Base-by-base conservation (phyloP, 1,284 basidiomycete genomes). In the Fomitopsis schrenkii region DNA sequence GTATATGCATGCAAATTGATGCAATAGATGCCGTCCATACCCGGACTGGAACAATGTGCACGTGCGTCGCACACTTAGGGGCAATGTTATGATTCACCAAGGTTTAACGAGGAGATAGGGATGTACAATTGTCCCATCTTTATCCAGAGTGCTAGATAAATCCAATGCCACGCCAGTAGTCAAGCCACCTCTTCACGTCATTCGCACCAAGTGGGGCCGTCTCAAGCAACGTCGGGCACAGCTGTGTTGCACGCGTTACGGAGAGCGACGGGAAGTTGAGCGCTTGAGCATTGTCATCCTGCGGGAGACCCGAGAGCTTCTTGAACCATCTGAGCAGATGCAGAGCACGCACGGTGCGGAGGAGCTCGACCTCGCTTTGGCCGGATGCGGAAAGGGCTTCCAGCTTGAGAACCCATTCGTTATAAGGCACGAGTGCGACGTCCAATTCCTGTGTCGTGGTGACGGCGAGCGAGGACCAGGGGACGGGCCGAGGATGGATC, bases 401-500 rank as follows among this genome's bases (percentile, higher is more conserved):
- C 6, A 71, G 63, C 22, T 53, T 59, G n/a, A 26, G 9, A 12
- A 71, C 62, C 70, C 69, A 71, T 35, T 66, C 59, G 12, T 40
- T 46, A 56, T 66, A 71, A 0, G 68, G 57, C 1, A 71, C 68
- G 15, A 72, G 65, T 0, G 66, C 60, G 9, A 70, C 65, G 5
- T 41, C 33, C 2, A 72, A 60, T 26, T 59, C 52, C 17, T 46
- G 28, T 0, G 69, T 65, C 44, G 71, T 63, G 9, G 63, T 60
- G 7, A 57, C 46, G 22, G 71, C 57, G 58, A 70, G 33, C 4
- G 58, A 46, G 30, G 57, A 46, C 69, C 68, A 71, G 15, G 67
- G 57, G 17, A 68, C 63, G 0, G 69, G 69, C 1, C 60, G 63
- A 1, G 72, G 73, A 55, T 74, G 72, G 1, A 71, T 68, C 55